Evolutionary conservation across 1,284 basidiomycete species (phyloP), one percentile per base, ranked within the genome.

Genomic region (Sporisorium scitamineum): DNA sequence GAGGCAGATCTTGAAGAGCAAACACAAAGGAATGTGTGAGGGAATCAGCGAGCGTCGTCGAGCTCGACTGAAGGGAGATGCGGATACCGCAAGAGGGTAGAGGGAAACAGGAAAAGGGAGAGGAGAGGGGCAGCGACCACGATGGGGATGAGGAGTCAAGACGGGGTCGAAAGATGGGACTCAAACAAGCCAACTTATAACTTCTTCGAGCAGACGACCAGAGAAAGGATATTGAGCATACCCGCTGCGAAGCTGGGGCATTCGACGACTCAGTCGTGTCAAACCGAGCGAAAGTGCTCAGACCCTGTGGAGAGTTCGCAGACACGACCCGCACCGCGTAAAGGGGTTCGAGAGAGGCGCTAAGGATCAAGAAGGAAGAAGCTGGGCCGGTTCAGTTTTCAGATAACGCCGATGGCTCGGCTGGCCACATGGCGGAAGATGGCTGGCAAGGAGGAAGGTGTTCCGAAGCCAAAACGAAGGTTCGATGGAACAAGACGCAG

Each of bases 391-490:
- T 41, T 18, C 39, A 8, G 18, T 16, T 18, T n/a, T 37, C 18
- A 42, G 53, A 31, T 42, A 42, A 29, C 39, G 26, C 11, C 29
- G 32, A 7, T 57, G 16, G 20, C 31, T 10, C 29, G 2, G n/a
- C 18, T 24, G 20, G 56, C 55, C 61, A 50, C 39, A 54, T 55
- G 54, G 59, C 63, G 52, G 32, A 50, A 41, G 57, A 41, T 34
- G 51, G 48, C 32, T 45, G 34, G 48, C 39, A 70, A 45, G 67
- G 67, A 70, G 61, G 22, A 22, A 20, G 57, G 57, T 64, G 53
- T 61, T 70, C 67, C 67, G 67, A 70, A 41, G 8, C 29, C 42
- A n/a, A 61, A 70, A 57, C 67, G 67, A 70, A 54, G 37, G 42
- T 70, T 70, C 61, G 61, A 60, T 57, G 31, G 61, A 64, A 70